phyloP scores from a whole-genome alignment of 2,329 filamentous ascomycete genomes.

The Pyricularia pennisetigena region DNA sequence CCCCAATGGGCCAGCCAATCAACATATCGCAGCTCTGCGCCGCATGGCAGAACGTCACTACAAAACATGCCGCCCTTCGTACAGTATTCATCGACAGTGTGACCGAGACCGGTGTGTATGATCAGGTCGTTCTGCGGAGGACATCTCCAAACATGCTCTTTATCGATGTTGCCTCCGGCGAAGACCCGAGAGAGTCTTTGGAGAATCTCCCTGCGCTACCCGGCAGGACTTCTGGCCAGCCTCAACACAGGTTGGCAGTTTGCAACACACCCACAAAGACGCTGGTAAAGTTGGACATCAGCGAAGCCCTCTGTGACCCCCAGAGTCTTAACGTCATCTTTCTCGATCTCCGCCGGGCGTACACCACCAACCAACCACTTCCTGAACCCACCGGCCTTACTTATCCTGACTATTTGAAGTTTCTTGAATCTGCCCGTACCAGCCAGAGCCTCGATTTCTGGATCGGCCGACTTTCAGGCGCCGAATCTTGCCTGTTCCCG shows the following conservation, averaged over 20 bases:
- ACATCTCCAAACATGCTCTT: constrained; percentile 42
- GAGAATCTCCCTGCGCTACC: constrained; percentile 31
- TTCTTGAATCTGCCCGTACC: constrained; percentile 21
- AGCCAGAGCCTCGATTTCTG: constrained; percentile 33
- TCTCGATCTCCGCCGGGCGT: constrained; percentile 33
- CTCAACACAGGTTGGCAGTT: constrained; percentile 39
- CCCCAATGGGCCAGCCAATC: constrained; percentile 23
- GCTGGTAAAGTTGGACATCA: constrained; percentile 38
- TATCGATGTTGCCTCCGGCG: constrained; percentile 31
- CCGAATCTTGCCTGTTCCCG: constrained; percentile 36
- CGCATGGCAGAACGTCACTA: constrained; percentile 38
- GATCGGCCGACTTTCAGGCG: constrained; percentile 27
- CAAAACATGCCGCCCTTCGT: constrained; percentile 33
- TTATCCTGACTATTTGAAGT: constrained; percentile 27
- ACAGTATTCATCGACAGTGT: constrained; percentile 42
- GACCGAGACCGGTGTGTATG: constrained; percentile 36
- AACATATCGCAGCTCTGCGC: constrained; percentile 34
- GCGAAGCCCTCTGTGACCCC: constrained; percentile 39
- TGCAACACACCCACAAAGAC: constrained; percentile 33
- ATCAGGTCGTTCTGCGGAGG: constrained; percentile 36
- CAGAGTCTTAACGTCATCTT: constrained; percentile 36
- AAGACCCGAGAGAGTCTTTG: constrained; percentile 27
- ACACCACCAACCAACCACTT: constrained; percentile 27
- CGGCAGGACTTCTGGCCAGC: constrained; percentile 23
- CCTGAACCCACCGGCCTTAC: constrained; percentile 21